phyloP scores from a whole-genome alignment of 1,284 basidiomycete species.

The Xerocomus amazonicus region DNA sequence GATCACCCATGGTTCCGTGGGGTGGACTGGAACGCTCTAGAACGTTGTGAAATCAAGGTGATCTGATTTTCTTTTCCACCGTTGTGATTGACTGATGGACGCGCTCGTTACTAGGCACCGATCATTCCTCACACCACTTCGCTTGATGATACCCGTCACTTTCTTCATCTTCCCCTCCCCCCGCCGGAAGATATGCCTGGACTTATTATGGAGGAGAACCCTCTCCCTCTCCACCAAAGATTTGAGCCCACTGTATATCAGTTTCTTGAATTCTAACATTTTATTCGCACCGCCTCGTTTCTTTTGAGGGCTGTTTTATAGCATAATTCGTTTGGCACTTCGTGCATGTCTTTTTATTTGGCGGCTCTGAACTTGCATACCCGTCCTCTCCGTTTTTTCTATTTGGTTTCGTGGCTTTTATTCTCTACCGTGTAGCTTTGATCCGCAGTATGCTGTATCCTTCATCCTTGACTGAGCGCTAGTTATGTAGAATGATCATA shows the following conservation, averaged over 20 bases:
- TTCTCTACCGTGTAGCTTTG: slow-evolving; percentile 28
- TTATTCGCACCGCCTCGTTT: not conserved
- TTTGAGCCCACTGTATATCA: slow-evolving; percentile 65
- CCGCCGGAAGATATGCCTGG: slow-evolving; percentile 75
- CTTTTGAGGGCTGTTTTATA: slow-evolving; percentile 22
- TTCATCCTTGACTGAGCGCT: slow-evolving; percentile 5
- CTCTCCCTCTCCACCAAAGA: slow-evolving; percentile 52
- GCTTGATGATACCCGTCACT: slow-evolving; percentile 76
- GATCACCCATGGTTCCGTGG: slow-evolving; percentile 96
- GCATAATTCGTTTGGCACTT: slow-evolving; percentile 18
- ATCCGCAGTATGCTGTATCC: slow-evolving; percentile 30
- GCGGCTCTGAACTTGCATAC: not conserved
- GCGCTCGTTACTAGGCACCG: slow-evolving; percentile 53
- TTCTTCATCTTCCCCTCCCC: slow-evolving; percentile 73
- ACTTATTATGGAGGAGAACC: slow-evolving; percentile 57
- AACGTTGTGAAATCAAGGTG: slow-evolving; percentile 75
- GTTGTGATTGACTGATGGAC: slow-evolving; percentile 10
- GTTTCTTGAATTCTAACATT: slow-evolving; percentile 68
- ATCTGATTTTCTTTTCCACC: slow-evolving; percentile 17
- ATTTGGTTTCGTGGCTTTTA: not conserved
- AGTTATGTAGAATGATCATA: not conserved
- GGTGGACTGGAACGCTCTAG: slow-evolving; percentile 84
- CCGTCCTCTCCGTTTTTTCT: too few relatives aligned
- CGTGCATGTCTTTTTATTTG: not conserved
- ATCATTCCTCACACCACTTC: slow-evolving; percentile 78